Base-by-base conservation (phyloP, 768 basidiomycete genomes). In the Mycena olivaceomarginata region DNA sequence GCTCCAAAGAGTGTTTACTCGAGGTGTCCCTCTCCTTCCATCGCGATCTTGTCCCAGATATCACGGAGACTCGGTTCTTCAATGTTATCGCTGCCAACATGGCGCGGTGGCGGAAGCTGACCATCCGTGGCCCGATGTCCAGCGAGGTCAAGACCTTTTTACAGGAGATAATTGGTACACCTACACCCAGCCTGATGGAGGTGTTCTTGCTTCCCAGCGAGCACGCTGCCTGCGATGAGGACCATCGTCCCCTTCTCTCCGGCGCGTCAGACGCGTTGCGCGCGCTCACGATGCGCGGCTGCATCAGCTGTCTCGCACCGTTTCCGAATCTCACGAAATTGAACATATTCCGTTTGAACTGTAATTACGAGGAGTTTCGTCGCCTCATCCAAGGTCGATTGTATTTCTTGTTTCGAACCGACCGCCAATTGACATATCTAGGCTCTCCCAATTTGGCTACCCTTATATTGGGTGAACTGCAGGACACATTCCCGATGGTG, bases 1-100 rank as follows among this genome's bases (percentile, higher is more conserved):
- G 83, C 41, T 87, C 86, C 0, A 67, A 71, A 59, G 68, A 78
- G 4, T 80, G 80, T 13, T 75, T 79, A 2, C 57, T 84, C 39
- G 75, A 84, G 31, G 67, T 85, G 56, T 79, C 66, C 31, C 59
- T 82, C 22, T 74, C 72, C 62, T 69, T 76, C 48, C 51, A 73
- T 37, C 40, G 59, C 20, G 18, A 20, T 37, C 45, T 78, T 51
- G 37, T 37, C 5, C 70, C 67, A 2, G 62, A 59, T 20, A 16
- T 70, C 46, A 41, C 70, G 8, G 63, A 48, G 31, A 53, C 31
- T 31, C 31, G 31, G 31, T 31, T 31, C 31, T 31, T 31, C 31
- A 4, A 31, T 31, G 31, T 31, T 31, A 31, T 31, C 31, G 31
- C 31, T 31, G 31, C 31, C 31, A 56, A 20, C 22, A 39, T 70